phyloP scores from a whole-genome alignment of 2,329 filamentous ascomycete genomes.

The Trichoderma guizhouense region DNA sequence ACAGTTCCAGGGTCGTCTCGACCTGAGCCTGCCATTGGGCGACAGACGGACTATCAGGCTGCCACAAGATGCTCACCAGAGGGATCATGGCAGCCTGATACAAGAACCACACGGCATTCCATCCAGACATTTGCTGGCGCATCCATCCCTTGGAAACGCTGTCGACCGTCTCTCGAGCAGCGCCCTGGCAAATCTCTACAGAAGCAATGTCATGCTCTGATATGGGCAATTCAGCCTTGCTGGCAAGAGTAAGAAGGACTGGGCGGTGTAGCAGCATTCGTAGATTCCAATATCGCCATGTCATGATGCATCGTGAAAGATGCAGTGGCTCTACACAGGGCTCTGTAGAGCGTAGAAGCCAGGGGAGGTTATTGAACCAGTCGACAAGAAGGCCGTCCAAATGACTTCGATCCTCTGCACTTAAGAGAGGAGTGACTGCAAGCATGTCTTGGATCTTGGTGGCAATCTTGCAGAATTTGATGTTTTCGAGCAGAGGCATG shows the following conservation, averaged over 20 bases:
- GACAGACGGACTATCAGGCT: conserved; percentile 50
- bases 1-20: conserved; percentile 56
- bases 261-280: conserved; percentile 74
- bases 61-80: conserved; percentile 70
- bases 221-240: conserved; percentile 45
- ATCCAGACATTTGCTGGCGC: conserved; percentile 72
- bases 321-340: conserved; percentile 68
- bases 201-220: conserved; percentile 63
- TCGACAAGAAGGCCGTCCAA: conserved; percentile 66
- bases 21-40: conserved; percentile 55
- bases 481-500: conserved; percentile 70
- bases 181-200: conserved; percentile 64
- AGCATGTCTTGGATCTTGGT: conserved; percentile 74
- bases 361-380: conserved; percentile 70
- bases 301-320: conserved; percentile 70
- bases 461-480: conserved; percentile 75
- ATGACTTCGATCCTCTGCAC: conserved; percentile 61
- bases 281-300: conserved; percentile 77
- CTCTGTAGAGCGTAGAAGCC: conserved; percentile 60
- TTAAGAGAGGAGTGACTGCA: conserved; percentile 64
- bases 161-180: conserved; percentile 68
- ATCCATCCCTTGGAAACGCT: conserved; percentile 69
- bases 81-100: conserved; percentile 80
- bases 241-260: conserved; percentile 63
- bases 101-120: conserved; percentile 79